Conservation (phyloP, 2,329 filamentous ascomycete species). For the Hypoxylon sp. region DNA sequence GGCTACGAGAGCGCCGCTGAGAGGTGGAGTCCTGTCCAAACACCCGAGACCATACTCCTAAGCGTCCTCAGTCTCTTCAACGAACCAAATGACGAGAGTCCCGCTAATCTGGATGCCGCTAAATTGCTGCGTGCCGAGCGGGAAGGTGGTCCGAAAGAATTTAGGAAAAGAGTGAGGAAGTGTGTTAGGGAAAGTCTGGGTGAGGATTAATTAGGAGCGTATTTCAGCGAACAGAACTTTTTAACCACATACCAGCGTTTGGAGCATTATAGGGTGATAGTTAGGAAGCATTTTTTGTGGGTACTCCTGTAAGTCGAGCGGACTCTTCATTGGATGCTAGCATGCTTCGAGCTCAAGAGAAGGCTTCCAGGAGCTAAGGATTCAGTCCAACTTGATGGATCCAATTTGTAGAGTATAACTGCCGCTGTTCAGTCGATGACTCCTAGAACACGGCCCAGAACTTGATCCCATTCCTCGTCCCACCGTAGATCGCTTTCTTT, state of each 20-base stretch:
- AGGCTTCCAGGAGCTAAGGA: conserved; percentile 16
- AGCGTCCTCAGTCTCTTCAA: conserved; percentile 93
- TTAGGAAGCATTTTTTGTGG: background rate
- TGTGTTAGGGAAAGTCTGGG: conserved; percentile 87
- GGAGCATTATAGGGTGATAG: conserved; percentile 4
- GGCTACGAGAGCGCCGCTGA: conserved; percentile 93
- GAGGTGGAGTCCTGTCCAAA: conserved; percentile 95
- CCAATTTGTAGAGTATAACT: conserved; percentile 23
- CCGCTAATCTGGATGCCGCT: conserved; percentile 95
- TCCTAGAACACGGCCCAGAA: conserved; percentile 81
- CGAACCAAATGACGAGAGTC: conserved; percentile 94
- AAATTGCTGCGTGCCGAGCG: conserved; percentile 86
- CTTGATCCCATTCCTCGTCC: conserved; percentile 93
- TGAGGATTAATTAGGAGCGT: conserved; percentile 66
- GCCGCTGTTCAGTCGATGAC: conserved; percentile 53
- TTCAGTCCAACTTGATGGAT: conserved; percentile 11
- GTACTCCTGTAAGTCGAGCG: background rate
- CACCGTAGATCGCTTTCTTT: conserved; percentile 83
- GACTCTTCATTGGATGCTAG: conserved; percentile 10
- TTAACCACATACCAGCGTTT: background rate
- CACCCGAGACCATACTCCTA: conserved; percentile 92
- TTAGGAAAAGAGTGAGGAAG: conserved; percentile 81
- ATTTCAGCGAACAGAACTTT: conserved; percentile 1
- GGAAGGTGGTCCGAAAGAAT: conserved; percentile 75
- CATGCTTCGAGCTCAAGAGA: conserved; percentile 21